Percentiles rank a stretch among this genome's conserved stretches.
These are phyloP conservation scores for Anthoceros angustus DNA, from an alignment of 225 moss, liverwort and hornwort species.

Conservation along the genomic window DNA sequence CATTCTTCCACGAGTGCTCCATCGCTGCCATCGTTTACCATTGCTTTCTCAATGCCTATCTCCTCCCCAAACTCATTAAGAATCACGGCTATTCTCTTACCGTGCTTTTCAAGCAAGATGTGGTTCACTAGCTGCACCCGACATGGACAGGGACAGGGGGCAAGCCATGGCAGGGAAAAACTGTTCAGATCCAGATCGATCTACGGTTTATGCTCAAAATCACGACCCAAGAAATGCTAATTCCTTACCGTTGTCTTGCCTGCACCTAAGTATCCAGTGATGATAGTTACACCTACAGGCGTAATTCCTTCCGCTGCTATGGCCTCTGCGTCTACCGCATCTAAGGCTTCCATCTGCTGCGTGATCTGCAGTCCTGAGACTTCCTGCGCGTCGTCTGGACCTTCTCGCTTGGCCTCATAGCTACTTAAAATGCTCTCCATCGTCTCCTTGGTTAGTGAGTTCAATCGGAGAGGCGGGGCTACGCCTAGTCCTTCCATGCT, in stretches of 20 bases:
- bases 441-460: neutral
- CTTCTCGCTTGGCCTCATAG: neutral
- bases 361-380: neutral
- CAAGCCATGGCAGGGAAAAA: neutral
- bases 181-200: neutral
- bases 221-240: neutral
- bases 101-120: slow-evolving; percentile 50
- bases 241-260: slow-evolving; percentile 57
- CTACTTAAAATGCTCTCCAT: neutral
- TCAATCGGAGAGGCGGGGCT: neutral
- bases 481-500: too few relatives aligned
- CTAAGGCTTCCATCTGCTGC: neutral
- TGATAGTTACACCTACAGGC: slow-evolving; percentile 59
- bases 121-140: slow-evolving; percentile 58
- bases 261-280: slow-evolving; percentile 67
- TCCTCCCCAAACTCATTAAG: slow-evolving; percentile 80
- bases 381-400: neutral
- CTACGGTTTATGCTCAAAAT: neutral
- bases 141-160: neutral
- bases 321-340: neutral
- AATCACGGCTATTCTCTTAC: slow-evolving; percentile 66
- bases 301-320: slow-evolving; percentile 10
- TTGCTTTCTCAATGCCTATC: slow-evolving; percentile 73
- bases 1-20: slow-evolving; percentile 67
- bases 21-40: slow-evolving; percentile 62